These are phyloP conservation scores for Zelopaecilomyces penicillatus DNA, from an alignment of 2,329 filamentous ascomycete species.

Conservation along the genomic window DNA sequence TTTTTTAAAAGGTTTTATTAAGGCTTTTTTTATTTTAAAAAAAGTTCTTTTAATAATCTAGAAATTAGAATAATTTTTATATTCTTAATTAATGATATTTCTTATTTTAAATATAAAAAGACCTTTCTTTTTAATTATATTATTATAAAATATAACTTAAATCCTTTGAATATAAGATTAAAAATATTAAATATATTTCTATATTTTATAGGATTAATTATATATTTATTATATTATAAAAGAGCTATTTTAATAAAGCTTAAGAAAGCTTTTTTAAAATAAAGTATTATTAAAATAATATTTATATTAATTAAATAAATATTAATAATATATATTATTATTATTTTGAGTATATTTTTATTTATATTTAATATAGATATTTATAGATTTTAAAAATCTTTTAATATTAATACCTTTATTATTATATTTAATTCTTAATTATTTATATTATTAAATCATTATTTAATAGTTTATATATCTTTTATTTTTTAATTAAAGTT, in stretches of 20 bases:
- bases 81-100: neutral
- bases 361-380: neutral
- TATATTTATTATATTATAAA: too few relatives aligned
- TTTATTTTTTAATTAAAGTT: too few relatives aligned
- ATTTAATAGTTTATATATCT: neutral
- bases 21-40: neutral
- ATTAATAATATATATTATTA: neutral
- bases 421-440: too few relatives aligned
- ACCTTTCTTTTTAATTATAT: neutral
- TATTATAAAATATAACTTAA: too few relatives aligned
- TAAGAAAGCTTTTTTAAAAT: too few relatives aligned
- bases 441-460: neutral
- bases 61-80: neutral
- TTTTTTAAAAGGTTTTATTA: neutral
- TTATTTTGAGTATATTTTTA: neutral
- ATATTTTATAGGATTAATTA: too few relatives aligned
- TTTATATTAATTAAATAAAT: too few relatives aligned
- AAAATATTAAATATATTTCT: too few relatives aligned
- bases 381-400: neutral
- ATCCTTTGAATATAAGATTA: too few relatives aligned
- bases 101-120: neutral
- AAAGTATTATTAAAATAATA: too few relatives aligned
- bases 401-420: neutral
- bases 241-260: too few relatives aligned
- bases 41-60: neutral